Evolutionary conservation across 352 stramenopile species (phyloP).

Genomic region (Aphanomyces euteiches): DNA sequence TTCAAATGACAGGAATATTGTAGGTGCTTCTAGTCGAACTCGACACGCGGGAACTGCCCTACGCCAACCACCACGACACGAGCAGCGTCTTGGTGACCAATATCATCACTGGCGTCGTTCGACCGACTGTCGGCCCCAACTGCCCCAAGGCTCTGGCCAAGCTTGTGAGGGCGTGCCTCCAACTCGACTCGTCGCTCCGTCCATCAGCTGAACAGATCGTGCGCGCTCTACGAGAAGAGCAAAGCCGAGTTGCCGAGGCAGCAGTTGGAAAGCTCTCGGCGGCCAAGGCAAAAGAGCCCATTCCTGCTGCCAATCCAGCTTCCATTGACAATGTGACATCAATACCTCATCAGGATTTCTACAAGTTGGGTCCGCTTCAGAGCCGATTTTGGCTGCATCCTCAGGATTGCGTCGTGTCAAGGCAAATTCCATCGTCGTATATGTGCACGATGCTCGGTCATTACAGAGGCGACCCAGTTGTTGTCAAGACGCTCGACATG

Average conservation of each 20-base stretch:
- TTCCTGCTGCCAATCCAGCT: no score
- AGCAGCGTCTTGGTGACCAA: conserved; percentile 28
- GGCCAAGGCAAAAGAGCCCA: neutral
- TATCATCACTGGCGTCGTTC: conserved; percentile 30
- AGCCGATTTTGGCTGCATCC: conserved; percentile 22
- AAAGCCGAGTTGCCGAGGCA: conserved; percentile 16
- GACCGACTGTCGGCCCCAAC: neutral
- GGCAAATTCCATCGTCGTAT: conserved; percentile 26
- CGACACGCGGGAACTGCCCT: conserved; percentile 24
- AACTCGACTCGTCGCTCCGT: conserved; percentile 28
- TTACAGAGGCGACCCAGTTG: conserved; percentile 20
- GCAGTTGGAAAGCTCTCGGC: conserved; percentile 17
- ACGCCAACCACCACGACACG: conserved; percentile 20
- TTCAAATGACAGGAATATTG: neutral
- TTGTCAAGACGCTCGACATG: conserved; percentile 29
- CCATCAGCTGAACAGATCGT: conserved; percentile 25
- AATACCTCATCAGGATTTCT: conserved; percentile 19
- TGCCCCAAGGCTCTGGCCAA: conserved; percentile 21
- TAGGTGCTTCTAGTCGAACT: conserved; percentile 27
- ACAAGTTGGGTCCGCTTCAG: conserved; percentile 11
- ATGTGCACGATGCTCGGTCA: conserved; percentile 29
- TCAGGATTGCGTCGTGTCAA: conserved; percentile 22
- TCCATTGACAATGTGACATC: neutral
- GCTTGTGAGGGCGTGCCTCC: conserved; percentile 25
- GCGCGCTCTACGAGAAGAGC: conserved; percentile 18